Evolutionary conservation across 148 eudicot species (phyloP), one percentile per base, ranked within the genome.

Genomic region (Bassia scoparia): DNA sequence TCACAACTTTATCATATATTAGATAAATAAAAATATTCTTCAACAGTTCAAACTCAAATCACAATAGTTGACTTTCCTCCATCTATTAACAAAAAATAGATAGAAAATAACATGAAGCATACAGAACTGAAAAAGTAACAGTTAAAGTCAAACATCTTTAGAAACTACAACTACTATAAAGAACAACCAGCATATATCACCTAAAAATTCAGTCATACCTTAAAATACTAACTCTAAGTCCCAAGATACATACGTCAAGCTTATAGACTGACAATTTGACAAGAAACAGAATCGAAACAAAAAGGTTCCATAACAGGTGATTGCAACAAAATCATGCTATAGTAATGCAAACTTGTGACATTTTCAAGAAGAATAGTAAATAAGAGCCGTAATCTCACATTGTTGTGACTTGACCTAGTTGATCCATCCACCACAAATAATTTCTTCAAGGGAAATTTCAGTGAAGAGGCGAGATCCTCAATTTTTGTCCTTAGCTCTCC

Each of bases 401-500:
- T 96, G 89, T 97, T 96, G 74, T 96, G 99, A 82, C 96, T 87
- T 67, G 99, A 96, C 82, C 99, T 89, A 29, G 90, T 96, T 35
- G 99, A 96, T 82, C 99, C 99, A 85, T 96, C 99, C 78, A 96
- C 95, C 61, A 96, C 99, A 75, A 92, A 96, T 87, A 96, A 73
- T 81, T 96, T 96, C 89, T 87, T 92, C 52, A 96, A 70, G 2
- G 99, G 99, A 68, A 96, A 96, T 68, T 89, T 90, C 61, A 90
- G 90, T 52, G 97, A 92, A n/a, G 95, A 86, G 74, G 99, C 90
- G 59, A 96, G 99, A 52, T 69, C 79, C 84, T 92, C 99, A 68
- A 96, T 96, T 82, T 96, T 92, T 66, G 53, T 62, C 77, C 95
- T 82, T 31, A 96, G 88, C 70, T 87, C 95, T 66, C 97, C 99